Percentiles rank a stretch among this genome's conserved stretches.
phyloP scores from a whole-genome alignment of 169 alveolate species.

The Babesia sp. region DNA sequence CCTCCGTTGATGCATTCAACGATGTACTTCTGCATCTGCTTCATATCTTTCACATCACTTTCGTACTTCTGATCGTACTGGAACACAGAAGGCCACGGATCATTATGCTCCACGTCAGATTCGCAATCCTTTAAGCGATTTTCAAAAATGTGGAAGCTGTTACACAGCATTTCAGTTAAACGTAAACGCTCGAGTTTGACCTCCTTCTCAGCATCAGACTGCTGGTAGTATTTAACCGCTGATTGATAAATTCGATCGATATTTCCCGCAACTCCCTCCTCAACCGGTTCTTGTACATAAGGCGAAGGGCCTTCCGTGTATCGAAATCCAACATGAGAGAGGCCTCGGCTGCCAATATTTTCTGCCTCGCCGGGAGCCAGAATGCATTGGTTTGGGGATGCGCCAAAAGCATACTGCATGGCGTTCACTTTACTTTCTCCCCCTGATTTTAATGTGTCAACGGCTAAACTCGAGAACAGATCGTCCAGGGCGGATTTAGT shows the following conservation, averaged over 20 bases:
- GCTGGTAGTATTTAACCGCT: neutral
- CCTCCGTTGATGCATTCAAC: neutral
- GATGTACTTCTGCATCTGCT: neutral
- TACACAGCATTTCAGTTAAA: conserved; percentile 32
- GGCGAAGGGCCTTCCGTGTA: neutral
- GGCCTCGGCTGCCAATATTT: neutral
- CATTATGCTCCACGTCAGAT: neutral
- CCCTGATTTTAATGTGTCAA: neutral
- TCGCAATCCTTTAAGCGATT: conserved; percentile 14
- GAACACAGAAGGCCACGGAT: too few species aligned
- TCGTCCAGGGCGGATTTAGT: neutral
- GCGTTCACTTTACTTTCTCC: neutral
- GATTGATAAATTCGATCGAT: neutral
- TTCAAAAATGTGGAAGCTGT: conserved; percentile 36
- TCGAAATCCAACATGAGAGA: neutral
- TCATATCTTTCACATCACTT: neutral
- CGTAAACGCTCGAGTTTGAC: conserved; percentile 3
- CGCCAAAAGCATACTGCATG: neutral
- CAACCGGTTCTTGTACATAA: neutral
- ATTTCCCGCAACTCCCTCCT: neutral
- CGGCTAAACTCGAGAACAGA: neutral
- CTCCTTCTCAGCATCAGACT: neutral
- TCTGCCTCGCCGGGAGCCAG: neutral
- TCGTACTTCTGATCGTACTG: too few species aligned
- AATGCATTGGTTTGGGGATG: too few species aligned